These are phyloP conservation scores for Durio zibethinus DNA, from an alignment of 345 rosid species.

Conservation along the genomic window DNA sequence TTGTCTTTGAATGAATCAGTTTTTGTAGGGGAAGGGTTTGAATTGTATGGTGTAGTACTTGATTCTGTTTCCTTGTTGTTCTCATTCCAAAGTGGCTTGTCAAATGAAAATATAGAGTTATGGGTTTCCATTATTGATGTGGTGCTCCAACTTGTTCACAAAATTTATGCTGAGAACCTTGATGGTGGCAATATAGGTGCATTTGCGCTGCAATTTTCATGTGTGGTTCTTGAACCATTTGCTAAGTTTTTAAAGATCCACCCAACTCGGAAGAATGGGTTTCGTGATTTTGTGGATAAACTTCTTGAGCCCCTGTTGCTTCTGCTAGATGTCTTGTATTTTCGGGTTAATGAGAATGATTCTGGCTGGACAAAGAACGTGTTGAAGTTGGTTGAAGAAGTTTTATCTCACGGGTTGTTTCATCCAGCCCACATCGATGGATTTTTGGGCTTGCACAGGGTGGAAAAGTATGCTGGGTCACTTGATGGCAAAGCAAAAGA, in stretches of 20 bases:
- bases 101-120: conserved; percentile 62
- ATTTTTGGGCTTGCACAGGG: conserved; percentile 53
- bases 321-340: conserved; percentile 46
- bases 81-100: conserved; percentile 48
- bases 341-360: conserved; percentile 25
- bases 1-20: conserved; percentile 20
- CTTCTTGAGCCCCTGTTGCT: conserved; percentile 68
- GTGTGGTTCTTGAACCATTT: conserved; percentile 76
- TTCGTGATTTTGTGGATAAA: conserved; percentile 59
- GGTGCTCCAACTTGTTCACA: conserved; percentile 50
- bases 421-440: conserved; percentile 81
- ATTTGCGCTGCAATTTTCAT: conserved; percentile 49
- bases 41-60: conserved; percentile 40
- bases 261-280: conserved; percentile 70
- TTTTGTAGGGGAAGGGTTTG: conserved; percentile 42
- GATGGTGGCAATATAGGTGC: conserved; percentile 36
- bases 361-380: conserved; percentile 31
- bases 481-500: conserved; percentile 34
- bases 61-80: conserved; percentile 64
- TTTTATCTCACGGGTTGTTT: conserved; percentile 64
- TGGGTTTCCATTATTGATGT: conserved; percentile 59
- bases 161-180: conserved; percentile 37
- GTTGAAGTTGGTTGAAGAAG: conserved; percentile 51
- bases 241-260: conserved; percentile 70
- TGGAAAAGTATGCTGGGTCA: conserved; percentile 46